Base-by-base conservation (phyloP, 2,329 filamentous ascomycete genomes). In the Diaporthe citrichinensis region DNA sequence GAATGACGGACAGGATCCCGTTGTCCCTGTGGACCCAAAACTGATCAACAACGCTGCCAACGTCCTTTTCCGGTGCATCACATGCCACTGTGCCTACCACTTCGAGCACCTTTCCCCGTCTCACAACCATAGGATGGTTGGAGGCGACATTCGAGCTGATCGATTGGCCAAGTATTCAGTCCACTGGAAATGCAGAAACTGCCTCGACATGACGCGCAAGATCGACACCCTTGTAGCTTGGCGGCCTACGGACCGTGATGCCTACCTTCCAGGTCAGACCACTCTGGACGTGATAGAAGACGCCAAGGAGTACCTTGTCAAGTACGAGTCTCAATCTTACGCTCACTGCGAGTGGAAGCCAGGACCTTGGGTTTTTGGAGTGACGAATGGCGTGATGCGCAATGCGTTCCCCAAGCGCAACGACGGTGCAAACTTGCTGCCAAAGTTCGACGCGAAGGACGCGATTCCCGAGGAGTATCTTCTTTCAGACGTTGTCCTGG, bases 241-340 rank as follows among this genome's bases (percentile, higher is more conserved):
- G 97, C 92, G 96, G 76, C 95, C 95, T 0, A 82, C 87, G 0
- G 86, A 94, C 79, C 85, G 89, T 34, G 87, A 91, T 17, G 84
- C 84, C 1, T 92, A 93, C 79, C 83, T 85, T 20, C 81, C 87
- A 5, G 90, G 89, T 2, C 86, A 88, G 71, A 85, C 86, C 1
- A 87, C 88, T 65, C 85, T 91, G 39, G 85, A 90, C 72, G 85
- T 94, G n/a, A 83, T 85, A 15, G 93, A 97, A 80, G 93, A 95
- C 73, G 88, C 94, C n/a, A 96, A 96, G 78, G 95, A 98, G 79
- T 99, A 98, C 80, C 89, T 99, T 3, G 86, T 99, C 79, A 98
- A 97, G 82, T 98, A 96, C 95, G 92, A 94, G 59, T 87, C 88
- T 0, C 88, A 91, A 74, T 98, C 96, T 0, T 97, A 98, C 80